Base-by-base conservation (phyloP, 371 early-diverging fungal species). In the Syncephalastrum monosporum region DNA sequence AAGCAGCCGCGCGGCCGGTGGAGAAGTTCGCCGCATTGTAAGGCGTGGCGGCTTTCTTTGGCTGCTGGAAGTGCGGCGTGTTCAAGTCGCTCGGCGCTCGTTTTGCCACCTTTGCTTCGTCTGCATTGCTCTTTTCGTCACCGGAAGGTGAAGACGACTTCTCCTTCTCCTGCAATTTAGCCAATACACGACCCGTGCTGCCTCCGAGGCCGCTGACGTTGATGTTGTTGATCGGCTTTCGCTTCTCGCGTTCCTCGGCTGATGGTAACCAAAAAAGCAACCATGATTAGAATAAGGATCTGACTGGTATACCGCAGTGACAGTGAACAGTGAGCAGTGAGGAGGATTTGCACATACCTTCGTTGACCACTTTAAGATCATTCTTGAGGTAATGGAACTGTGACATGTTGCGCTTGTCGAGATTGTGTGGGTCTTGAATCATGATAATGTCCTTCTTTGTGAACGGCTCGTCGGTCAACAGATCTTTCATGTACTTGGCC, bases 381-480 rank as follows among this genome's bases (percentile, higher is more conserved):
- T 89, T 86, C 53, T 86, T 87, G 42, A 89, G 53, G 63, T 89
- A 86, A 60, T 88, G 80, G 50, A 92, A 95, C 3, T 83, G 83
- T 10, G 82, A 77, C 65, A 90, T 81, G 56, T 93, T 86, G 25
- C 86, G 72, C 16, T 75, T 81, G 47, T 81, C 81, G 4, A 95
- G 63, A 50, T 92, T 84, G 59, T 91, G 90, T 50, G 97, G 97
- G 65, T 97, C 95, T 72, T 91, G 91, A 41, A 94, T 70, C 57
- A 88, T 89, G 47, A 98, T 92, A 45, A 98, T 81, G 65, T 98
- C 97, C 49, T 85, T 83, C 29, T 86, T 77, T 1, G 84, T 89
- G 64, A 98, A 98, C 1, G 90, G 84, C 42, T 90, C 91, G 44
- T 95, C 94, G 0, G 88, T 91, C 57, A 98, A 63, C 29, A 96